Evolutionary conservation across 192 early-diverging fungal genomes (phyloP), one percentile per base, ranked within the genome.

Genomic region (Jimgerdemannia flammicorona): DNA sequence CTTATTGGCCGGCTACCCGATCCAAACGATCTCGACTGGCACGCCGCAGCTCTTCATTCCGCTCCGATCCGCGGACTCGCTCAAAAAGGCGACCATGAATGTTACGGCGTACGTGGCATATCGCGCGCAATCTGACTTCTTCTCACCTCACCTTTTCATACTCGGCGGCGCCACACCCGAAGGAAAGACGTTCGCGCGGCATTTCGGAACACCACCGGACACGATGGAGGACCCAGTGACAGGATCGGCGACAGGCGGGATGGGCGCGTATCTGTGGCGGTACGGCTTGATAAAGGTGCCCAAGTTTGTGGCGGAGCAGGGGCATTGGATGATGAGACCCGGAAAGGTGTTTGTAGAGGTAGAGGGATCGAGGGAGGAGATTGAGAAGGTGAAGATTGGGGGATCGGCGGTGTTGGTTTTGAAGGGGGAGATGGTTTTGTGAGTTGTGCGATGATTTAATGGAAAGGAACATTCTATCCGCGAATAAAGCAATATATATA

Each of bases 1-100:
- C 40, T n/a, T 74, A 18, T 4, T 74, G 3, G 63, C 65, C 44
- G 72, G 64, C n/a, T 41, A 43, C 40, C 72, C 72, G 59, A 74
- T 74, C 19, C 72, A 74, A 74, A 74, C 72, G 3, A 66, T 74
- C 17, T 74, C 72, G 29, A 74, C 72, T 3, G 72, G 72, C 7
- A 74, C 72, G 3, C 72, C 72, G 3, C 72, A 74, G n/a, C 17
- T 74, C 18, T 67, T 74, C 65, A 66, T 74, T 3, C 64, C 72
- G 29, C 11, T 74, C 63, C 59, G 66, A 10, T 17, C 4, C 4
- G 39, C 39, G 66, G 72, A 66, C 9, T 39, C 39, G 14, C n/a
- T 74, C 14, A 40, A 42, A 14, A 74, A 66, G 39, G 72, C 72
- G 10, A 44, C 40, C 8, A n/a, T 74, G 39, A 64, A 74, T 74